Conservation (phyloP, 306 rosid genomes). For the Canavalia gladiata region DNA sequence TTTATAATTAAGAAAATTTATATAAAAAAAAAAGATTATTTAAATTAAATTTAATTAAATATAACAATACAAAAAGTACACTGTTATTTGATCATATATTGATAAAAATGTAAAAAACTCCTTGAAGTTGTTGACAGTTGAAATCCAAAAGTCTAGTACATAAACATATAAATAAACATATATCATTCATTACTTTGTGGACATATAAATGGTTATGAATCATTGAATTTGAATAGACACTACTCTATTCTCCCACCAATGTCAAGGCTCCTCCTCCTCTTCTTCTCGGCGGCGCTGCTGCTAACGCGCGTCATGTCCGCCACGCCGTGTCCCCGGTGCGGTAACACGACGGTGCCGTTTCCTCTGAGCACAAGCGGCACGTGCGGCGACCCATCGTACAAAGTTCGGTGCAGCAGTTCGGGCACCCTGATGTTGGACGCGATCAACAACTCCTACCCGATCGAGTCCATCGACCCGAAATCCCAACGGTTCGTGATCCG, state of each 20-base stretch:
- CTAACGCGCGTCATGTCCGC: slow-evolving; percentile 43
- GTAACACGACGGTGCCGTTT: slow-evolving; percentile 69
- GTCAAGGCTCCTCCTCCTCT: slow-evolving; percentile 49
- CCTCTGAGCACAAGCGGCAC: slow-evolving; percentile 68
- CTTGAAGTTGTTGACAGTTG: no score
- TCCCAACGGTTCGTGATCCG: slow-evolving; percentile 69
- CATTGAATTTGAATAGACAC: background rate
- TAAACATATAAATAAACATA: no score
- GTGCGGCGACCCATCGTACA: slow-evolving; percentile 79
- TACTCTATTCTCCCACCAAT: slow-evolving; percentile 3
- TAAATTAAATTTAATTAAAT: no score
- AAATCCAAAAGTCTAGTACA: no score
- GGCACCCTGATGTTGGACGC: slow-evolving; percentile 65
- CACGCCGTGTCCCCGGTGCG: slow-evolving; percentile 67
- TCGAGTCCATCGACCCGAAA: slow-evolving; percentile 61
- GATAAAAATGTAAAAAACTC: no score
- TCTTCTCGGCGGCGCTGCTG: slow-evolving; percentile 49
- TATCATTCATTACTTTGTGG: no score
- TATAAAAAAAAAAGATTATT: no score
- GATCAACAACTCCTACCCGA: slow-evolving; percentile 76
- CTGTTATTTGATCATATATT: no score
- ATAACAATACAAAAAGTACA: no score
- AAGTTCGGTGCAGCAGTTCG: slow-evolving; percentile 60
- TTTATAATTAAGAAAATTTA: no score
- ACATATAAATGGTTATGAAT: no score